phyloP scores from a whole-genome alignment of 495 filamentous ascomycete species.

The Collariella sp. region DNA sequence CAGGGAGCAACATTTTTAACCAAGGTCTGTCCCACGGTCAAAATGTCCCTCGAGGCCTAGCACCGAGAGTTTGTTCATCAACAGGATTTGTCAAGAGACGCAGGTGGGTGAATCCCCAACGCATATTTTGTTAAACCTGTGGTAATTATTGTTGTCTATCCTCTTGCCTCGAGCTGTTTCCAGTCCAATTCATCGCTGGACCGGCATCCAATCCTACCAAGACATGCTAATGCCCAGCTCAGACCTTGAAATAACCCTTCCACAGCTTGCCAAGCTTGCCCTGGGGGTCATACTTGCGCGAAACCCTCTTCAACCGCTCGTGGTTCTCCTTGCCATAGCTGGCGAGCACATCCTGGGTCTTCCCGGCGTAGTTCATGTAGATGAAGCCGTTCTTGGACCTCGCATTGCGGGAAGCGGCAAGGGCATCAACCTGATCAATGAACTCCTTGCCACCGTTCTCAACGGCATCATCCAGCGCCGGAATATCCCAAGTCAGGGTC shows the following conservation, averaged over 20 bases:
- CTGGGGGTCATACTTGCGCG: constrained; percentile 38
- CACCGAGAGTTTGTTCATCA: no score
- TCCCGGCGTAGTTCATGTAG: constrained; percentile 46
- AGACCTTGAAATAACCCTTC: constrained; percentile 34
- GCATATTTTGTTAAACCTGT: no score
- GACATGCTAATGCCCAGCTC: not conserved
- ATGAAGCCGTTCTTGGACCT: constrained; percentile 43
- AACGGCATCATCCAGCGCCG: constrained; percentile 21
- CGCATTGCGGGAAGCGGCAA: constrained; percentile 33
- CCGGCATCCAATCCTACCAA: no score
- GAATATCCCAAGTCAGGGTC: constrained; percentile 9
- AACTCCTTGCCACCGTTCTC: constrained; percentile 22
- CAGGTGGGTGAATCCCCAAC: no score
- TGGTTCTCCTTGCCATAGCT: constrained; percentile 37
- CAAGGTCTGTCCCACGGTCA: no score
- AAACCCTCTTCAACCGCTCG: constrained; percentile 25
- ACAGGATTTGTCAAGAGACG: no score
- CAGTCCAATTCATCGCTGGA: no score
- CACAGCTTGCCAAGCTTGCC: constrained; percentile 35
- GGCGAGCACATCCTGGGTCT: constrained; percentile 34
- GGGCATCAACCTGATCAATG: constrained; percentile 24
- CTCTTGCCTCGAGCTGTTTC: no score
- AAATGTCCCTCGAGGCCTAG: no score
- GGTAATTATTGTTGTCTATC: no score
- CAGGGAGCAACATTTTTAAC: no score